Evolutionary conservation across 2,329 filamentous ascomycete genomes (phyloP).

Genomic region (Neurospora sp.): DNA sequence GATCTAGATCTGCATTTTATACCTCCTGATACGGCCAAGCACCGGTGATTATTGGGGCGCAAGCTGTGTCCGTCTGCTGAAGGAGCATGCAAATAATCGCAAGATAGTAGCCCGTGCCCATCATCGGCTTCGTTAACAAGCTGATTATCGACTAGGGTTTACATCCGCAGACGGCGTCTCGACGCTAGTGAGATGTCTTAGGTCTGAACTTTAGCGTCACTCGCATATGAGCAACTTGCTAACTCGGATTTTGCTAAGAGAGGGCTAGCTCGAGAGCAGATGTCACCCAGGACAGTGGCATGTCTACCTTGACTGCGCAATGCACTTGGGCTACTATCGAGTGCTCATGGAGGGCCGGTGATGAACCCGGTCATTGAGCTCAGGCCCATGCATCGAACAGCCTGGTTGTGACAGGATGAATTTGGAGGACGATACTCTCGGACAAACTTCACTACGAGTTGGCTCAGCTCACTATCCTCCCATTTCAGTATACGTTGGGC

Average conservation of each 20-base stretch:
- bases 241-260: neutral
- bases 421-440: neutral
- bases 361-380: neutral
- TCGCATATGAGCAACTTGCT: neutral
- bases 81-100: neutral
- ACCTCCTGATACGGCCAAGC: neutral
- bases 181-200: neutral
- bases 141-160: neutral
- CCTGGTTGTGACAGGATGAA: neutral
- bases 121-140: neutral
- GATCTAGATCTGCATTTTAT: neutral
- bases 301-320: neutral
- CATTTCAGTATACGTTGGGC: neutral
- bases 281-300: neutral
- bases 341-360: neutral
- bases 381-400: neutral
- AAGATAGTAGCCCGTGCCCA: neutral
- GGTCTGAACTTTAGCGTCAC: neutral
- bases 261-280: neutral
- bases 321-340: neutral
- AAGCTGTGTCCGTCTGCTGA: neutral
- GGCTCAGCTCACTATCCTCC: neutral
- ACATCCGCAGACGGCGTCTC: neutral
- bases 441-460: neutral
- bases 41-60: neutral